Conservation (phyloP, 208 protist genomes). For the Leishmania tarentolae region DNA sequence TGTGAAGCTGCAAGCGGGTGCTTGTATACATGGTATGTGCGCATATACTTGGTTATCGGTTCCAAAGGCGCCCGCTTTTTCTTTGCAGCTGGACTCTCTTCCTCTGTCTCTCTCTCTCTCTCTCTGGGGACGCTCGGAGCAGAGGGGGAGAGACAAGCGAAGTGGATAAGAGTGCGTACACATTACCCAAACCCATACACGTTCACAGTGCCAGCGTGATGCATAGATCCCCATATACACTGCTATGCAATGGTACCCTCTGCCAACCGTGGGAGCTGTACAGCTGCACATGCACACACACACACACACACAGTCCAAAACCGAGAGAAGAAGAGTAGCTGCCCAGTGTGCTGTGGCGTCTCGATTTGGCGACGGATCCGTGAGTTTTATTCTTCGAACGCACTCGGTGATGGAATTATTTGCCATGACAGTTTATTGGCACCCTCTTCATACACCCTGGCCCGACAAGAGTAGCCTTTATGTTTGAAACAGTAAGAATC, state of each 20-base stretch:
- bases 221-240: neutral
- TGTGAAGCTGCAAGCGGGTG: neutral
- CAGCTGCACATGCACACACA: neutral
- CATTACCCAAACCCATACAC: slow-evolving; percentile 3
- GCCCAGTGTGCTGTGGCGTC: neutral
- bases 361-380: neutral
- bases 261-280: too few species aligned
- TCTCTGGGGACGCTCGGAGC: neutral
- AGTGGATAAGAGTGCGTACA: neutral
- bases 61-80: neutral
- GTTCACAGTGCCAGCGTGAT: neutral
- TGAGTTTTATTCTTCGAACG: neutral
- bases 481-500: too few species aligned
- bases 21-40: neutral
- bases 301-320: neutral
- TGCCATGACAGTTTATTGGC: neutral
- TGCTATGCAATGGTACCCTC: neutral
- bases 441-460: neutral
- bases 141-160: neutral
- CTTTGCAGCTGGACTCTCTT: neutral
- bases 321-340: neutral
- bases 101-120: slow-evolving; percentile 3
- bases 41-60: neutral
- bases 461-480: too few species aligned
- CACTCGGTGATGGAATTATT: neutral